These are phyloP conservation scores for Fusarium cicatricum DNA, from an alignment of 2,329 filamentous ascomycete genomes.

Conservation along the genomic window DNA sequence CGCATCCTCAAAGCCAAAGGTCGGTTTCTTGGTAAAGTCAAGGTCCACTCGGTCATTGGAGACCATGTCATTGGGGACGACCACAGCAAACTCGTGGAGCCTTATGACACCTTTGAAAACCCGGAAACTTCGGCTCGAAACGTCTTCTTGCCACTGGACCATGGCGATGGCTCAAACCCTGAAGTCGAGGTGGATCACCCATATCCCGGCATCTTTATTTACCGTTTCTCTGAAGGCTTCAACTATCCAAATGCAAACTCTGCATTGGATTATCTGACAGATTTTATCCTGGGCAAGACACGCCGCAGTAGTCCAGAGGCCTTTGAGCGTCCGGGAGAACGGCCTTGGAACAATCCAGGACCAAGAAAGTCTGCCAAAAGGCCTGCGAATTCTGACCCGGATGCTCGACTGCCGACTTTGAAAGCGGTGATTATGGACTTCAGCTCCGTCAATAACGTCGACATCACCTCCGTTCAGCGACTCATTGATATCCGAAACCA, in stretches of 20 bases:
- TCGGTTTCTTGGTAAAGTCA: conserved; percentile 74
- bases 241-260: conserved; percentile 95
- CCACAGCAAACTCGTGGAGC: conserved; percentile 53
- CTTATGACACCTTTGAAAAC: conserved; percentile 65
- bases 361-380: conserved; percentile 60
- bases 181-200: conserved; percentile 80
- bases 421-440: conserved; percentile 96
- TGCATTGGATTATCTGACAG: conserved; percentile 81
- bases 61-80: conserved; percentile 76
- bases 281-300: conserved; percentile 74
- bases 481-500: conserved; percentile 96
- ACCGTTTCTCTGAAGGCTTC: conserved; percentile 92
- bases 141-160: conserved; percentile 86
- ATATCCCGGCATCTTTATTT: conserved; percentile 94
- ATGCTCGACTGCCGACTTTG: conserved; percentile 70
- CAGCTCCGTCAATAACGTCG: conserved; percentile 91
- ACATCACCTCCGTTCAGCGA: conserved; percentile 90
- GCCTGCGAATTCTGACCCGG: conserved; percentile 37
- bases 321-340: conserved; percentile 74
- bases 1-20: conserved; percentile 85
- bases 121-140: conserved; percentile 68
- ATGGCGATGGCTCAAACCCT: conserved; percentile 91
- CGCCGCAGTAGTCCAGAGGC: conserved; percentile 76
- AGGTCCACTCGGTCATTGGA: conserved; percentile 81
- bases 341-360: conserved; percentile 95